These are phyloP conservation scores for Biscogniauxia marginata DNA, from an alignment of 2,329 filamentous ascomycete species.

Conservation along the genomic window DNA sequence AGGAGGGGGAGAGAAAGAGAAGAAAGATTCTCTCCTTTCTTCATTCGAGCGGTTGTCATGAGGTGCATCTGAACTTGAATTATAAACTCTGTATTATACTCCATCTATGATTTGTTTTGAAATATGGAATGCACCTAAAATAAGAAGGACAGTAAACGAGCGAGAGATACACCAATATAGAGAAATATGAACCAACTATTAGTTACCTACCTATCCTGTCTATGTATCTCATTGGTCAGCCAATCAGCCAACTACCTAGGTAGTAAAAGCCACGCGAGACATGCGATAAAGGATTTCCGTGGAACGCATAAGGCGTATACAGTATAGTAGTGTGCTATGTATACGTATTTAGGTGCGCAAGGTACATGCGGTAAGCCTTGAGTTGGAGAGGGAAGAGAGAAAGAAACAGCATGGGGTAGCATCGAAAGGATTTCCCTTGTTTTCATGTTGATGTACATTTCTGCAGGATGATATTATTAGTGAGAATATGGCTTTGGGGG, in stretches of 20 bases:
- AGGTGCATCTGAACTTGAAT: too few relatives aligned
- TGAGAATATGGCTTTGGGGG: neutral
- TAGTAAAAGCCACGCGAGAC: neutral
- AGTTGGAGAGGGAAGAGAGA: neutral
- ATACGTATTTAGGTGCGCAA: neutral
- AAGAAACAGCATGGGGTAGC: neutral
- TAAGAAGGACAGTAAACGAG: neutral
- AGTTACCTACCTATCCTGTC: neutral
- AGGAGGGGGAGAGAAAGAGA: too few relatives aligned
- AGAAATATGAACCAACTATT: neutral
- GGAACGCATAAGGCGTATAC: neutral
- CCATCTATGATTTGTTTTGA: neutral
- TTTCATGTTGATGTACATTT: neutral
- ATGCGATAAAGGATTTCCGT: neutral
- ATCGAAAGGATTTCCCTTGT: neutral
- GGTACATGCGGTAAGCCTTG: neutral
- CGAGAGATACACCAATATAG: too few relatives aligned
- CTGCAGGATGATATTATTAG: neutral
- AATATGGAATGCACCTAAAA: neutral
- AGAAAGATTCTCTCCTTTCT: too few relatives aligned
- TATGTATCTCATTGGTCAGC: neutral
- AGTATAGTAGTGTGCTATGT: neutral
- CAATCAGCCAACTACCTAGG: neutral
- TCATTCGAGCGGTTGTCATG: too few relatives aligned
- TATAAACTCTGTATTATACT: too few relatives aligned